Evolutionary conservation across 768 basidiomycete genomes (phyloP).

Genomic region (Megacollybia marginata): DNA sequence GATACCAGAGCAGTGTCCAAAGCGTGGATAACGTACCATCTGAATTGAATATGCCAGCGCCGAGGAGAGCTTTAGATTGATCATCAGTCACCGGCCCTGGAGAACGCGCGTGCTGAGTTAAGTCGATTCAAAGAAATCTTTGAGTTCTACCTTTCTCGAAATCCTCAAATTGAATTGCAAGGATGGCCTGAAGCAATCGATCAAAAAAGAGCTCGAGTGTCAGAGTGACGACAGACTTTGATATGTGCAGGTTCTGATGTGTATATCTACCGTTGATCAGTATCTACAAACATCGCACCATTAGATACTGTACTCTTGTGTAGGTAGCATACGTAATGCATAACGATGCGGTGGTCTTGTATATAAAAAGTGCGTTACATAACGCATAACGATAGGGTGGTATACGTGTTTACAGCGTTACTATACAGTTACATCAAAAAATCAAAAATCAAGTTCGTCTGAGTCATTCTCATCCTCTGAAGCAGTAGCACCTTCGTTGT

Average conservation of each 20-base stretch:
- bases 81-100: constrained; percentile 11
- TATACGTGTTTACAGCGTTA: too few relatives aligned
- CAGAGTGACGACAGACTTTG: constrained; percentile 9
- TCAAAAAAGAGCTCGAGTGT: neutral
- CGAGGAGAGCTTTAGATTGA: constrained; percentile 28
- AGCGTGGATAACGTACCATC: constrained; percentile 19
- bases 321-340: too few relatives aligned
- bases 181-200: constrained; percentile 14
- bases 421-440: too few relatives aligned
- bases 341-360: too few relatives aligned
- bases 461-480: too few relatives aligned
- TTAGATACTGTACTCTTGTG: too few relatives aligned
- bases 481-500: too few relatives aligned
- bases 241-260: constrained; percentile 17
- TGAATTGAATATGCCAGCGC: constrained; percentile 46
- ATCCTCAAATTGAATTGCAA: constrained; percentile 29
- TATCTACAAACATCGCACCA: too few relatives aligned
- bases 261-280: constrained; percentile 3
- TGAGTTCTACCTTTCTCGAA: constrained; percentile 22
- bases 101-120: neutral
- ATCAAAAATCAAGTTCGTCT: too few relatives aligned
- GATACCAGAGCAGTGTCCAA: neutral
- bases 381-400: too few relatives aligned
- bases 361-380: too few relatives aligned
- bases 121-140: too few relatives aligned